Evolutionary conservation across 306 rosid species (phyloP), one percentile per base, ranked within the genome.

Genomic region (Chamaecrista fasciculata): DNA sequence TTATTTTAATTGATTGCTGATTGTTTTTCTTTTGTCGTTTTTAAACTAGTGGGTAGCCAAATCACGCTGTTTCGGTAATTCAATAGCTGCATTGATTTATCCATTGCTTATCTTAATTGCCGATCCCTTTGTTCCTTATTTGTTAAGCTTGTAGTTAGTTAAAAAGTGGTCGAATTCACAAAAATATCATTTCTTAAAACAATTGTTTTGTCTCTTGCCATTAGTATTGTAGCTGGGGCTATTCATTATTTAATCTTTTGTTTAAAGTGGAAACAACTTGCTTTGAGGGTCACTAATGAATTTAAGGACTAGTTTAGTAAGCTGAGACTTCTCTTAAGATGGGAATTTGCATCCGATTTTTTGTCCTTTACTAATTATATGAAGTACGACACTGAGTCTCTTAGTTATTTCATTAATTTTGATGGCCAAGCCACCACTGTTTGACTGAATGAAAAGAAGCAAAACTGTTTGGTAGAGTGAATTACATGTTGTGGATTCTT

Each of bases 371-470:
- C 11, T n/a, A n/a, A n/a, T n/a, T n/a, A n/a, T 43, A 15, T 34
- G 7, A 23, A 24, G 56, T 5, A 49, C 11, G 53, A 10, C 0
- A 43, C 48, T 15, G 43, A 37, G 36, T 33, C 12, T 62, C 34
- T 12, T 28, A 19, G 33, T 73, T 51, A 40, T 39, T 49, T 46
- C 51, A 57, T 66, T 36, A 52, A 34, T 44, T 15, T 48, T 19
- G 23, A 16, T 48, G 8, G 42, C 8, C 15, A 10, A 44, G 25
- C 36, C 24, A 8, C 64, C 64, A 16, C 29, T 50, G n/a, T 57
- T 64, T 64, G 48, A 51, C 34, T 29, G 6, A 56, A 43, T 34
- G 24, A 20, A 57, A 57, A 61, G 58, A 53, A 60, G 67, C 58
- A 53, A 25, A 37, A 34, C 18, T 12, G 18, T 78, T 21, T 31